phyloP scores from a whole-genome alignment of 1,284 basidiomycete genomes.

The Cerioporus squamosus region DNA sequence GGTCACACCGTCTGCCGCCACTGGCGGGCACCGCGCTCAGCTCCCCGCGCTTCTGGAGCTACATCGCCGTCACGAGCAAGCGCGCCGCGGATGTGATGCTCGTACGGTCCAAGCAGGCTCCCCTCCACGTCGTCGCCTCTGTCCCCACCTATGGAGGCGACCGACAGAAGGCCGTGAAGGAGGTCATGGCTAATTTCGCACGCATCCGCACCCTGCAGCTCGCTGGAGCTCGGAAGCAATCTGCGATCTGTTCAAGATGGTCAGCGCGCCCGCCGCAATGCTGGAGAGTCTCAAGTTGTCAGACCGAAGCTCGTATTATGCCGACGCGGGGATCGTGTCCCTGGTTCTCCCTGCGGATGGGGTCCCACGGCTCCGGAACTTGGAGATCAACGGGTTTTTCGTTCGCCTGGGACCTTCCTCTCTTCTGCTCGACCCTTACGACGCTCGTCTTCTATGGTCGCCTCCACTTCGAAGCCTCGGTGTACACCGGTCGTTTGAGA shows the following conservation, averaged over 20 bases:
- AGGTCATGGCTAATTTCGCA: conserved; percentile 4
- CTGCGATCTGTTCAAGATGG: no score
- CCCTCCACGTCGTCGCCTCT: conserved; percentile 6
- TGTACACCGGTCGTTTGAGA: no score
- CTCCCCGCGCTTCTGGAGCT: conserved; percentile 17
- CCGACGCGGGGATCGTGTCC: neutral
- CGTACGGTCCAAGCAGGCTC: conserved; percentile 17
- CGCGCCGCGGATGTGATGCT: conserved; percentile 1
- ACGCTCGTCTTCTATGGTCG: no score
- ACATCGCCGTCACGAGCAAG: conserved; percentile 4
- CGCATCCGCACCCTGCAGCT: neutral
- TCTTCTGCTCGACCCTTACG: no score
- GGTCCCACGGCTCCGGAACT: no score
- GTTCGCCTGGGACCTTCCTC: no score
- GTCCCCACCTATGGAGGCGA: neutral
- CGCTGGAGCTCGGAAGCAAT: no score
- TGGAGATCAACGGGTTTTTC: no score
- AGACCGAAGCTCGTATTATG: neutral
- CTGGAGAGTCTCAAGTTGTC: no score
- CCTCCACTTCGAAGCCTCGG: no score
- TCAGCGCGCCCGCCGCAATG: no score
- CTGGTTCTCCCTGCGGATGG: no score
- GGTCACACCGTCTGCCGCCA: conserved; percentile 14
- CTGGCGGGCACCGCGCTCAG: conserved; percentile 15
- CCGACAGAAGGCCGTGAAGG: neutral